Conservation (phyloP, 2,329 filamentous ascomycete species). For the Colletotrichum tropicale region DNA sequence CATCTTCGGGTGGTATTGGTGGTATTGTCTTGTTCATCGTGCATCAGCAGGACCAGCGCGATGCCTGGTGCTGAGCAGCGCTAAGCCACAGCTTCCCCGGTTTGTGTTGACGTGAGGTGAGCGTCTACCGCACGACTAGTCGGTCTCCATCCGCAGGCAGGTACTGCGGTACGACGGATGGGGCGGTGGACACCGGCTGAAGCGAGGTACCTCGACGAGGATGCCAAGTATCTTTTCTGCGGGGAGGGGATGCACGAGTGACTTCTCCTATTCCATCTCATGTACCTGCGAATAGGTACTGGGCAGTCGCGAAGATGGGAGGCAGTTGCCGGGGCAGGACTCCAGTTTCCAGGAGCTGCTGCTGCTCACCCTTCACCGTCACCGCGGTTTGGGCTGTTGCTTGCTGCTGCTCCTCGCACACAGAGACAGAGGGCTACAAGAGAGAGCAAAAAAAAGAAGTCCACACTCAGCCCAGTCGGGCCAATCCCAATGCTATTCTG, state of each 20-base stretch:
- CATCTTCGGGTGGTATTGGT: not conserved
- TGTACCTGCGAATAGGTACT: not conserved
- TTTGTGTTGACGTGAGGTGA: slow-evolving; percentile 14
- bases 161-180: not conserved
- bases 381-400: not conserved
- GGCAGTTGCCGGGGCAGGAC: not conserved
- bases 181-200: not conserved
- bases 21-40: slow-evolving; percentile 12
- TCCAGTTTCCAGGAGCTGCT: not conserved
- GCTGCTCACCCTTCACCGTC: not conserved
- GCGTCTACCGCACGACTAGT: not conserved
- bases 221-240: not conserved
- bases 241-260: slow-evolving; percentile 3
- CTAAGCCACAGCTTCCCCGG: slow-evolving; percentile 21
- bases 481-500: slow-evolving; percentile 17
- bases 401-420: not conserved
- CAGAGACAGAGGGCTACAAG: not conserved
- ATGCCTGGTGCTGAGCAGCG: slow-evolving; percentile 14
- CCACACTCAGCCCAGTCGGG: slow-evolving; percentile 11
- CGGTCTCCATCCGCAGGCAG: not conserved
- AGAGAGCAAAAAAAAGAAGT: not conserved
- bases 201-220: not conserved
- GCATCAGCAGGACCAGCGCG: slow-evolving; percentile 1
- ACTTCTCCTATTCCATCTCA: slow-evolving; percentile 12
- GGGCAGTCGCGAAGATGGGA: not conserved